Percentiles rank a stretch among this genome's conserved stretches.
phyloP scores from a whole-genome alignment of 495 filamentous ascomycete species.

The Neurospora tetrasperma region DNA sequence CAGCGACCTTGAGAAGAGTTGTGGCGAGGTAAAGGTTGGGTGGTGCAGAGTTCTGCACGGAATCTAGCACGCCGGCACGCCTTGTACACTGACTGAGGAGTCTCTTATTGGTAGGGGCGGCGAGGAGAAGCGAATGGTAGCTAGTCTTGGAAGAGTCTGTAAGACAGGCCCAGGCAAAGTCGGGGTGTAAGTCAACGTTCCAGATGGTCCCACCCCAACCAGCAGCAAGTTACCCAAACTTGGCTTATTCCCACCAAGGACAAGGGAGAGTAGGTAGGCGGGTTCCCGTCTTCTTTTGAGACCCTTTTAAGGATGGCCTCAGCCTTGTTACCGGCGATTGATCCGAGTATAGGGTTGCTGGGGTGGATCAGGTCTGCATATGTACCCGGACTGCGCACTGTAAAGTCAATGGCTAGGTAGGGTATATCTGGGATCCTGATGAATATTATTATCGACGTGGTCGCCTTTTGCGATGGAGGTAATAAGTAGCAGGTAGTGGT shows the following conservation, averaged over 20 bases:
- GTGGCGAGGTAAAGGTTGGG: background rate
- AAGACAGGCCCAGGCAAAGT: background rate
- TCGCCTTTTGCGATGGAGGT: background rate
- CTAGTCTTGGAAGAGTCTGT: background rate
- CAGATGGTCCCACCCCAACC: background rate
- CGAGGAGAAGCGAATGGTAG: background rate
- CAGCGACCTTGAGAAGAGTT: background rate
- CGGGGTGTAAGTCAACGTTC: background rate
- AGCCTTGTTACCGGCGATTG: background rate
- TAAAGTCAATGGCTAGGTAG: background rate
- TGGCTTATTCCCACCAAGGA: background rate
- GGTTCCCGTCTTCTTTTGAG: background rate
- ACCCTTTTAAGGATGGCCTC: background rate
- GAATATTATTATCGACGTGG: background rate
- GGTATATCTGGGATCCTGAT: background rate
- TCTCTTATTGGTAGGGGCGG: background rate
- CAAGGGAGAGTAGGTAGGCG: background rate
- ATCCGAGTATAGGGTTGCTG: background rate
- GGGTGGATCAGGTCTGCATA: background rate
- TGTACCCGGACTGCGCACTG: background rate
- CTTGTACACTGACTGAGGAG: background rate
- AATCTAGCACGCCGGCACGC: background rate
- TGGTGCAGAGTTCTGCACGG: background rate
- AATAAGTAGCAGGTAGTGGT: background rate
- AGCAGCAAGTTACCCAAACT: background rate